Conservation (phyloP, 345 rosid species). For the Rhizophora mangle region DNA sequence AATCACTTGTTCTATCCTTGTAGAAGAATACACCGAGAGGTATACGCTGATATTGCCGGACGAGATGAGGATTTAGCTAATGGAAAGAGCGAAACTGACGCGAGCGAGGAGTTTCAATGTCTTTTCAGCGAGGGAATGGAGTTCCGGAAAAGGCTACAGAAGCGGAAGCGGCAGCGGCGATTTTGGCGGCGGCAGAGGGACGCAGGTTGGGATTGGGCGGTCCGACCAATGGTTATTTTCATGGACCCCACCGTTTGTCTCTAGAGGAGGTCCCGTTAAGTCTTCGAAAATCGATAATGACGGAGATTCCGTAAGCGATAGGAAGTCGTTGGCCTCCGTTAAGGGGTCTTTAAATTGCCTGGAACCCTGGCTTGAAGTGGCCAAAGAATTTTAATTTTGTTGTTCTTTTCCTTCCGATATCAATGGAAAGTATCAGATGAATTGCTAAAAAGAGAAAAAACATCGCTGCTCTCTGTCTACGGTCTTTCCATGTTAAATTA, state of each 20-base stretch:
- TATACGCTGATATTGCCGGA: conserved; percentile 51
- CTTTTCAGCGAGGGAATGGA: conserved; percentile 28
- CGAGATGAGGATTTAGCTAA: conserved; percentile 34
- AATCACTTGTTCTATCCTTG: conserved; percentile 26
- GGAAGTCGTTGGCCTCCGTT: conserved; percentile 6
- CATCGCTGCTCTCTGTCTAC: no score
- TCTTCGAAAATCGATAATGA: background rate
- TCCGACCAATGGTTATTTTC: conserved; percentile 23
- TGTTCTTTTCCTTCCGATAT: no score
- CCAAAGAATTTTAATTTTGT: no score
- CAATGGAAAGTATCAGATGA: no score
- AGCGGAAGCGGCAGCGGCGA: conserved; percentile 12
- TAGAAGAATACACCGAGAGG: conserved; percentile 30
- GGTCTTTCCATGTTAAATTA: no score
- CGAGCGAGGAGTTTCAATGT: conserved; percentile 42
- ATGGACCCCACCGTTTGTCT: conserved; percentile 25
- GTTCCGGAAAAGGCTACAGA: conserved; percentile 13
- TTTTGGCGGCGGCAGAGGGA: conserved; percentile 22
- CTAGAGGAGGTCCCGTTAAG: conserved; percentile 19
- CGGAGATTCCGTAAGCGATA: no score
- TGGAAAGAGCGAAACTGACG: conserved; percentile 31
- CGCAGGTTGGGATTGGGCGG: conserved; percentile 3
- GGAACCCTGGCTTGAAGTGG: no score
- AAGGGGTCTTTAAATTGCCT: conserved; percentile 23
- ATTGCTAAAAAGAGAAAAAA: no score